Base-by-base conservation (phyloP, 2,329 filamentous ascomycete species). In the Pseudogymnoascus sp. region DNA sequence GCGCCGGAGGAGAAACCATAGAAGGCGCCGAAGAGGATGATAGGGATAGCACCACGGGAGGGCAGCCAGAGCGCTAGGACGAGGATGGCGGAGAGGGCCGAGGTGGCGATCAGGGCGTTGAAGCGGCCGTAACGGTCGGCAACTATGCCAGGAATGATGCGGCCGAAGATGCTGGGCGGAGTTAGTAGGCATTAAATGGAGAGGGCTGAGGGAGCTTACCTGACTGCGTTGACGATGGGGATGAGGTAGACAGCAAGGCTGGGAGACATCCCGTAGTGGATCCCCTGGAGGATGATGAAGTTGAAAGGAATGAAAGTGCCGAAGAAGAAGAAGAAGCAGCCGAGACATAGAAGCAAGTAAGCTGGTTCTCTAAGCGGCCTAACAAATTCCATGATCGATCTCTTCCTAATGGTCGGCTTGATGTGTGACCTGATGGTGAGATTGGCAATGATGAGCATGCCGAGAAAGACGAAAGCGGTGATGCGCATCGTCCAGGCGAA, bases 1-100 rank as follows among this genome's bases (percentile, higher is more conserved):
- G 83, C 83, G 11, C 88, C 89, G 0, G 83, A 86, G 12, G 80
- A 80, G 71, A 91, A 89, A 16, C 88, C 89, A 67, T 88, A 91
- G 6, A 90, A 73, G n/a, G 81, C 77, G 11, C 82, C 80, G 71
- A 89, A 91, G 37, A 84, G 77, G 59, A 90, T 80, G 63, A 87
- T 82, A 1, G 82, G 80, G 0, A 80, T 80, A 8, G 85, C 81
- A 38, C 77, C 76, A 2, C 74, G 75, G 10, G 76, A 75, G 1
- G 80, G 79, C 4, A 85, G 74, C 83, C 84, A 82, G 1, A 84
- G 68, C 35, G 78, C 80, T 0, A 86, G 73, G 11, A 79, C 76
- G 1, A 83, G 67, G 37, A 83, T 75, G 2, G 71, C 69, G 11
- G 80, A 77, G 63, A 78, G 67, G 10, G 71, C 72, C 6, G 76